Base-by-base conservation (phyloP, 768 basidiomycete genomes). In the Amanita pseudoporphyria region DNA sequence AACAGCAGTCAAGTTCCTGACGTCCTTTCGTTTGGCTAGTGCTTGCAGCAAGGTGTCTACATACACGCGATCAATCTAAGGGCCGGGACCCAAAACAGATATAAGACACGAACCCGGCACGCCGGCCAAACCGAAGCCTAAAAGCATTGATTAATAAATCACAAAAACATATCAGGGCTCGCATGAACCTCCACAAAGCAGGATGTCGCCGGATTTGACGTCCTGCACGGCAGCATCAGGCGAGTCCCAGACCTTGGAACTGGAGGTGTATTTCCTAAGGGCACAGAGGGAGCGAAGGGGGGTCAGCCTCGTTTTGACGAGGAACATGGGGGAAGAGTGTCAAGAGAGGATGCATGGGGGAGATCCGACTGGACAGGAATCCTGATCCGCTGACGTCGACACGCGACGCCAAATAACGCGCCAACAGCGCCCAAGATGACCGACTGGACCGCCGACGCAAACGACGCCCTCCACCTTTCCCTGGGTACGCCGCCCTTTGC, bases 101-200 rank as follows among this genome's bases (percentile, higher is more conserved):
- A 13, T 22, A 4, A 44, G 31, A 41, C 45, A 2, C 38, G 40
- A 57, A 88, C 87, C 85, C 58, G 92, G 90, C 40, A 91, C 85
- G 26, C 92, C 93, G 56, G 88, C 87, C 45, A 89, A 69, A 39
- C 92, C 92, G 59, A 96, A 96, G 22, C 92, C 91, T 91, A 57
- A 13, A 35, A 21, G 28, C 2, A 18, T 3, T 12, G 31, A 12
- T 39, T 14, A 42, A 28, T 13, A 10, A 13, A 21, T 21, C 38
- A 16, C 5, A 31, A 16, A n/a, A 38, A 21, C 26, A 41, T 26
- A 21, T 3, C 9, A 9, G 14, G 13, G 33, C 45, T 22, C 4
- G 37, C 33, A 60, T 81, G 54, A 56, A 91, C 91, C 91, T 70
- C 84, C 90, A 56, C 84, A 86, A 19, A 96, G 72, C 36, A 96